Evolutionary conservation across 2,329 filamentous ascomycete genomes (phyloP).

Genomic region (Diaporthe australafricana): DNA sequence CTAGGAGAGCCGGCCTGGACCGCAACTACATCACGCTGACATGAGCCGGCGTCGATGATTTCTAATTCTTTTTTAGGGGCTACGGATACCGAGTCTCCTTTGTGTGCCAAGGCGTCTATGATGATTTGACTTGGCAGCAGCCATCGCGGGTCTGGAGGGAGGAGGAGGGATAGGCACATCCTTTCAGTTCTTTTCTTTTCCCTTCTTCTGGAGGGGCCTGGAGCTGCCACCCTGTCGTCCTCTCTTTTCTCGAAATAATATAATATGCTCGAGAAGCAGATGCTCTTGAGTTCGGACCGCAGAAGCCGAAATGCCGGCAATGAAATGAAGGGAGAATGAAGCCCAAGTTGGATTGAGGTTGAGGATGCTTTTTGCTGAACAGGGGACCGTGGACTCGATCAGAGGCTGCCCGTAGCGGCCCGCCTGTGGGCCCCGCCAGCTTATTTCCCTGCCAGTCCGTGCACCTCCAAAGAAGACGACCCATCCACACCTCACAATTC

Average conservation of each 20-base stretch:
- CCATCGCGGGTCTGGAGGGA: not conserved
- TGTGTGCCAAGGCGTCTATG: constrained; percentile 7
- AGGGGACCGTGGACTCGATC: constrained; percentile 24
- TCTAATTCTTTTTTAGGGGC: too few species aligned
- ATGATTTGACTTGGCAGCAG: not conserved
- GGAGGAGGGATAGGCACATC: not conserved
- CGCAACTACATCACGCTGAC: not conserved
- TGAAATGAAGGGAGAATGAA: not conserved
- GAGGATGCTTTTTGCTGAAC: constrained; percentile 14
- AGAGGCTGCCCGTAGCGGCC: constrained; percentile 2
- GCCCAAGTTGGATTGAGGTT: too few species aligned
- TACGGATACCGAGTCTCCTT: not conserved
- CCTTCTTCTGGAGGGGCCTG: too few species aligned
- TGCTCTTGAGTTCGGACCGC: too few species aligned
- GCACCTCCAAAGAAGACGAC: not conserved
- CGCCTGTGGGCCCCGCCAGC: not conserved
- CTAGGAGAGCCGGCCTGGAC: not conserved
- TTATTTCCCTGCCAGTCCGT: constrained; percentile 19
- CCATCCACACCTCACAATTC: not conserved
- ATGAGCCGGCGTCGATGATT: not conserved
- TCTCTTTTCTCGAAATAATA: not conserved
- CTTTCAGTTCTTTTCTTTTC: not conserved
- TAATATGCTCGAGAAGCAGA: too few species aligned
- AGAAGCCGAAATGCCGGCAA: constrained; percentile 9
- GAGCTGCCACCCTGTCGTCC: too few species aligned